Percentiles rank a stretch among this genome's conserved stretches.
Conservation (phyloP, 768 basidiomycete species). For the Tricholoma flavovirens region DNA sequence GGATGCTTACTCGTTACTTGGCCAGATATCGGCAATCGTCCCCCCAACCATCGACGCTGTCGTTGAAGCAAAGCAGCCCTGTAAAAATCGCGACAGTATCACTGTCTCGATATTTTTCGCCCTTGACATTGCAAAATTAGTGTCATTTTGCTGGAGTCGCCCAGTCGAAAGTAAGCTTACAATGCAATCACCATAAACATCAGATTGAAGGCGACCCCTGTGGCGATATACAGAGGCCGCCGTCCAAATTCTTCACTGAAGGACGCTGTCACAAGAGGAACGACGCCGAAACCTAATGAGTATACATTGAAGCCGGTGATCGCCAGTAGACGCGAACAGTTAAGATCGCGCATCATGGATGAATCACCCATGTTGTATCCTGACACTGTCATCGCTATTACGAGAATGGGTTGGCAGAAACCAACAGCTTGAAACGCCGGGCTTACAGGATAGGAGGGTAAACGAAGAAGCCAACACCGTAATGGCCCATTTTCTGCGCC, state of each 20-base stretch:
- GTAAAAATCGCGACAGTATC: slow-evolving; percentile 58
- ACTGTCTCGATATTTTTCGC: slow-evolving; percentile 54
- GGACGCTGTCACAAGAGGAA: slow-evolving; percentile 61
- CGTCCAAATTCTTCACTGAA: slow-evolving; percentile 73
- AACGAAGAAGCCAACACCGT: slow-evolving; percentile 41
- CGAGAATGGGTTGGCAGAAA: background rate
- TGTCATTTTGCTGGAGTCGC: background rate
- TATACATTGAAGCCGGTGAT: slow-evolving; percentile 48
- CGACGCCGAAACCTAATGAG: slow-evolving; percentile 54
- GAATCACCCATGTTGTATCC: slow-evolving; percentile 51
- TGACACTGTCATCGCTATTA: slow-evolving; percentile 43
- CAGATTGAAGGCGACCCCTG: slow-evolving; percentile 41
- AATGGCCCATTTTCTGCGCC: slow-evolving; percentile 21
- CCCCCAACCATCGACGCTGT: slow-evolving; percentile 71
- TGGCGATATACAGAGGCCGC: slow-evolving; percentile 51
- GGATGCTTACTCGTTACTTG: slow-evolving; percentile 45
- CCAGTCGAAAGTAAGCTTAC: slow-evolving; percentile 21
- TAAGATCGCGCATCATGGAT: slow-evolving; percentile 49
- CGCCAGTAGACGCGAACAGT: slow-evolving; percentile 40
- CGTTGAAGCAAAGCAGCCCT: slow-evolving; percentile 64
- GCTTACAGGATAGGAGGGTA: slow-evolving; percentile 42
- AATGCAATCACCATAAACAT: slow-evolving; percentile 46
- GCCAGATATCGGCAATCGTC: slow-evolving; percentile 69
- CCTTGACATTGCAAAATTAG: slow-evolving; percentile 18
- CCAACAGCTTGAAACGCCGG: background rate